Evolutionary conservation across 2,329 filamentous ascomycete species (phyloP), one percentile per base, ranked within the genome.

Genomic region (Ploettnerulaceae sp.): DNA sequence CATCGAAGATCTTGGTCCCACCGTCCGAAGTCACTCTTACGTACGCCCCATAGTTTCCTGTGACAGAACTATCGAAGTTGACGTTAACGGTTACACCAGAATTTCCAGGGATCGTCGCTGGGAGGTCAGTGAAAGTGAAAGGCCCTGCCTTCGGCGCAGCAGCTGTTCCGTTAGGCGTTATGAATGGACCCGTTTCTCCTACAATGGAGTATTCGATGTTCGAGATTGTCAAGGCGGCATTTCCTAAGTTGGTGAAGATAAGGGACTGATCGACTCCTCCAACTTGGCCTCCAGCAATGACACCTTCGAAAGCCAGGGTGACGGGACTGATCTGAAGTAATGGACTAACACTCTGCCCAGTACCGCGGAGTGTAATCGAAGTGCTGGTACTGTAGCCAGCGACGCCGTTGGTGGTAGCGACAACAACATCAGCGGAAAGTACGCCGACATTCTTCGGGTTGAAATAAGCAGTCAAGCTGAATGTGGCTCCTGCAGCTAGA

Each of bases 231-330:
- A 81, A 64, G 0, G 60, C 45, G 0, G 64, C 59, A 42, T 73
- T 72, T 21, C 77, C 77, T 4, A 69, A 59, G 51, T 81, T 81
- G 49, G 62, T 64, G 29, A 79, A 61, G 0, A 76, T 60, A 3
- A 74, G 61, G 0, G 67, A 70, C 51, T 77, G 67, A 4, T 65
- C 61, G 1, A 67, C 60, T 1, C 66, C 69, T 2, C 64, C 61
- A 5, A 61, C 45, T 3, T 66, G 63, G 0, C 66, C 58, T 0
- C 71, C 73, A 1, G 70, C 66, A 22, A 80, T 68, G 2, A 76
- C 65, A 7, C 71, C 69, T 3, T 67, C 65, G 53, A 80, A 81
- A 0, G 70, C 69, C 4, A 81, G 53, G 0, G 67, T 67, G 7
- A 68, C 66, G 0, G 77, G 76, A 2, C 66, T 69, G 12, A 80